Evolutionary conservation across 257 asterid genomes (phyloP).

Genomic region (Cordia subcordata): DNA sequence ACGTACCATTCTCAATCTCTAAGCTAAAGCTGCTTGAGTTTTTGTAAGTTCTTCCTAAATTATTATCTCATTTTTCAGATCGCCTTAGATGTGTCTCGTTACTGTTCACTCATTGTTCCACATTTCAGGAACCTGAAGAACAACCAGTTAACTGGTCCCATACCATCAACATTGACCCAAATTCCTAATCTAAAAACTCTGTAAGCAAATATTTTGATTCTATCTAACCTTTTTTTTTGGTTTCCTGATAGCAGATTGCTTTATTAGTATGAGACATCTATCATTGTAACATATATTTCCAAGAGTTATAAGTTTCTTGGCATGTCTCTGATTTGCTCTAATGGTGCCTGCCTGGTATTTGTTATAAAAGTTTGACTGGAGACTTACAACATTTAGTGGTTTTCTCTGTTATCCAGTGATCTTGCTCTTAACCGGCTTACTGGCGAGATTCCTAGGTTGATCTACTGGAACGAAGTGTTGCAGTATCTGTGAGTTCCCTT

Average conservation of each 20-base stretch:
- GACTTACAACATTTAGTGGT: neutral
- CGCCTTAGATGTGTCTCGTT: neutral
- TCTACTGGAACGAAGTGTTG: conserved; percentile 95
- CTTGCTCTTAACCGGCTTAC: conserved; percentile 85
- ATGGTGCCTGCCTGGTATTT: no score
- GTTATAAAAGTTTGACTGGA: no score
- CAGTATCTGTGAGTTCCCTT: conserved; percentile 73
- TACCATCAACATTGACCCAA: conserved; percentile 92
- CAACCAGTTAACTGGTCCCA: conserved; percentile 89
- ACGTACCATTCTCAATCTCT: conserved; percentile 81
- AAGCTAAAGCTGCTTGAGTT: conserved; percentile 91
- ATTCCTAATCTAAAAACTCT: conserved; percentile 88
- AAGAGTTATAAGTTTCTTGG: no score
- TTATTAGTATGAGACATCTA: no score
- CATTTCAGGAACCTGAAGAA: conserved; percentile 63
- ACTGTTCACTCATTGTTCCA: neutral
- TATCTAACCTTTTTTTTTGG: neutral
- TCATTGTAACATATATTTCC: no score
- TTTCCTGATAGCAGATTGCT: neutral
- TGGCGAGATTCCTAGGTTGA: conserved; percentile 90
- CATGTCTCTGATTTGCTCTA: no score
- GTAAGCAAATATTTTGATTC: conserved; percentile 38
- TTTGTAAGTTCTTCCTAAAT: conserved; percentile 46
- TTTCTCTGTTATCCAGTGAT: conserved; percentile 49
- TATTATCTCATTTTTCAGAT: no score